Conservation (phyloP, 208 protist genomes). For the Crithidia brevicula region DNA sequence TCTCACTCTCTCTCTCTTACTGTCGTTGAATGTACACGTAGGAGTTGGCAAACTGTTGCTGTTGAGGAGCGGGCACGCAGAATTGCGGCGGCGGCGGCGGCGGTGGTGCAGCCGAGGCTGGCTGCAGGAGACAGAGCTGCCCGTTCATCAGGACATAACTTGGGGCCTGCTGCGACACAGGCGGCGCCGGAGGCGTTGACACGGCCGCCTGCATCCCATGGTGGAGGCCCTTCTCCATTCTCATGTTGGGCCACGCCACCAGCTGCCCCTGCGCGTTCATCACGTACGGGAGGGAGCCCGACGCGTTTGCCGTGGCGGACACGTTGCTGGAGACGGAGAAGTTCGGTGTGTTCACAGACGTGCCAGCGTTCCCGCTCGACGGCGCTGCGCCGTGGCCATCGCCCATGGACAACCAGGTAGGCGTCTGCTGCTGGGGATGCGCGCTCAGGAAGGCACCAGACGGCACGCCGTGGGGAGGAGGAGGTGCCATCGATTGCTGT, state of each 20-base stretch:
- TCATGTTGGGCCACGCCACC: background rate
- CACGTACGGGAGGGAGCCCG: background rate
- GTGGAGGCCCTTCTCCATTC: background rate
- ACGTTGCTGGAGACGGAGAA: slow-evolving; percentile 1
- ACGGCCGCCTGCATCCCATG: background rate
- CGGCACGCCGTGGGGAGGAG: background rate
- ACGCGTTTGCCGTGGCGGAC: background rate
- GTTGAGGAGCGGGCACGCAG: background rate
- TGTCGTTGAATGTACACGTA: slow-evolving; percentile 1
- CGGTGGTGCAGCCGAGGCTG: background rate
- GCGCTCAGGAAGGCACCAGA: background rate
- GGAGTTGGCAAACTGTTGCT: slow-evolving; percentile 10
- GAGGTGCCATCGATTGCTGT: background rate
- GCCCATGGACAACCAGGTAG: background rate
- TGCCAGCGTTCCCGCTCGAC: background rate
- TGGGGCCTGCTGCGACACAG: background rate
- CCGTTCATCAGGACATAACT: slow-evolving; percentile 24
- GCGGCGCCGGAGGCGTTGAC: background rate
- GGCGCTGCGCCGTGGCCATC: too few species aligned
- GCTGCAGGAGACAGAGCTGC: slow-evolving; percentile 13
- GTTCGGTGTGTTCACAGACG: background rate
- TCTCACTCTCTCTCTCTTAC: background rate
- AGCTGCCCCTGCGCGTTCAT: slow-evolving; percentile 28
- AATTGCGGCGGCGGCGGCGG: background rate
- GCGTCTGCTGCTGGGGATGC: background rate